Evolutionary conservation across 371 early-diverging fungal species (phyloP).

Genomic region (Saksenaea vasiformis): DNA sequence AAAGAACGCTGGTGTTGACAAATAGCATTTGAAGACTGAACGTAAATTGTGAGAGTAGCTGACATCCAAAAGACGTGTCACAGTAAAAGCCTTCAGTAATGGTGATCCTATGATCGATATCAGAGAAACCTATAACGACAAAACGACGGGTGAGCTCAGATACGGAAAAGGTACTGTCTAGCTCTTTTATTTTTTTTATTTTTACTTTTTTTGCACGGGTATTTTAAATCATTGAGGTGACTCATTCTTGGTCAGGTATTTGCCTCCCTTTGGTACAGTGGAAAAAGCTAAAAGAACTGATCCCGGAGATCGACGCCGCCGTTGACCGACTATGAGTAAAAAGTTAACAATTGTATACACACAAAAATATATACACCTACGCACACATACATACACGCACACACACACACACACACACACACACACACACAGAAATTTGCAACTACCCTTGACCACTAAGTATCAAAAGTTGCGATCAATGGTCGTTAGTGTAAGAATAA

Average conservation of each 20-base stretch:
- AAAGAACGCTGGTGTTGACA: neutral
- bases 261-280: constrained; percentile 28
- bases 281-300: constrained; percentile 24
- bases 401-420: too few species aligned
- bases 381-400: neutral
- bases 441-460: too few species aligned
- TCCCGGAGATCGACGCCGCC: constrained; percentile 27
- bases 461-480: too few species aligned
- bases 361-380: neutral
- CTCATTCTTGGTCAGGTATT: constrained; percentile 19
- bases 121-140: constrained; percentile 13
- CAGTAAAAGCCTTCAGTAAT: constrained; percentile 9
- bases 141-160: constrained; percentile 9
- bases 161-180: constrained; percentile 15
- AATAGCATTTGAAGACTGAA: neutral
- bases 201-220: neutral
- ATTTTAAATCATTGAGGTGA: neutral
- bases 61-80: constrained; percentile 10
- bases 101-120: constrained; percentile 20
- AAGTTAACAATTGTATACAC: neutral
- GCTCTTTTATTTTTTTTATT: too few species aligned
- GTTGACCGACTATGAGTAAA: constrained; percentile 9
- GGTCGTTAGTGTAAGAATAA: too few species aligned
- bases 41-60: neutral
- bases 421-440: too few species aligned